These are phyloP conservation scores for Kwoniella sp. DNA, from an alignment of 768 basidiomycete genomes.

Conservation along the genomic window DNA sequence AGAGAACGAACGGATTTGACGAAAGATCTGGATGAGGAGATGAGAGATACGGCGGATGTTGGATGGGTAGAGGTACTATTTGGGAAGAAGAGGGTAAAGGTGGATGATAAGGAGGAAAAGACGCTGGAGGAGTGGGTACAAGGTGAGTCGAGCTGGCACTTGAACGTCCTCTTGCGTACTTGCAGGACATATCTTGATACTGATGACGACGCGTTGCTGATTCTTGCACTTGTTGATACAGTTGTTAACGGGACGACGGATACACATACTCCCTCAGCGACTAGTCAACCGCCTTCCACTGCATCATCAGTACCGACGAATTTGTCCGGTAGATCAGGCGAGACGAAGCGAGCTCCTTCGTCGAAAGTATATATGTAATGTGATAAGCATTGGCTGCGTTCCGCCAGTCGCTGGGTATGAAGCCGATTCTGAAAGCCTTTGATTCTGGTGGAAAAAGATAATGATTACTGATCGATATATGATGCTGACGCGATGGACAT, in stretches of 20 bases:
- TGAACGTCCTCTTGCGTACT: no score
- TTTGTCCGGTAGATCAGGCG: constrained; percentile 2
- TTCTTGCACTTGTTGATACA: no score
- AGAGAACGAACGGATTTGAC: constrained; percentile 45
- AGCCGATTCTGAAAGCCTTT: no score
- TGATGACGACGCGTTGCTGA: background rate
- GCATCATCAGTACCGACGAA: background rate
- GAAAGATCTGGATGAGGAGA: constrained; percentile 26
- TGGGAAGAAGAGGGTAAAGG: constrained; percentile 46
- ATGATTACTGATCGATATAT: no score
- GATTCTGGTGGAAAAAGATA: no score
- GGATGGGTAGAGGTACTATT: constrained; percentile 55
- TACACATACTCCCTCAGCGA: background rate
- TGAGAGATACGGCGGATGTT: constrained; percentile 36
- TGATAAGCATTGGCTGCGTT: no score
- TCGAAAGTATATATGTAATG: constrained; percentile 24
- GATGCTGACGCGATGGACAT: no score
- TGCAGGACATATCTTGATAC: background rate
- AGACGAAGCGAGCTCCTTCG: constrained; percentile 21
- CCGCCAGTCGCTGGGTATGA: no score
- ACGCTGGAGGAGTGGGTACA: constrained; percentile 21
- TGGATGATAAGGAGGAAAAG: constrained; percentile 21
- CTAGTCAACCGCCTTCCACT: background rate
- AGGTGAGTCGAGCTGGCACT: constrained; percentile 11
- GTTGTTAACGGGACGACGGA: constrained; percentile 14